These are phyloP conservation scores for Capronia americana DNA, from an alignment of 2,329 filamentous ascomycete species.

Conservation along the genomic window DNA sequence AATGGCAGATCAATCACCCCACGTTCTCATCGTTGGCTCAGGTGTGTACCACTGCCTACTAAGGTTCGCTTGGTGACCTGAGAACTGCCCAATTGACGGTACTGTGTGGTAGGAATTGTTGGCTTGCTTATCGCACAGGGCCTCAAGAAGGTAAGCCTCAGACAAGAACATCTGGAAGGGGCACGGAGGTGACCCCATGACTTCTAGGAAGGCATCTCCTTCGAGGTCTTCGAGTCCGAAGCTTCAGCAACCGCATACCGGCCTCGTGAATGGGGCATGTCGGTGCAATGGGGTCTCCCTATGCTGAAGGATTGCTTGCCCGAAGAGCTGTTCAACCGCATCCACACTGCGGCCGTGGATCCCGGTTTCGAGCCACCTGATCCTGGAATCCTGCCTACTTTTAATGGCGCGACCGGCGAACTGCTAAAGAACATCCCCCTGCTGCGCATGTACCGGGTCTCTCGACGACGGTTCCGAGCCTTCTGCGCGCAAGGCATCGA, in stretches of 20 bases:
- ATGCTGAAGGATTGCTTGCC: conserved; percentile 39
- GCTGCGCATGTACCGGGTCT: conserved; percentile 24
- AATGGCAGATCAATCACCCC: conserved; percentile 16
- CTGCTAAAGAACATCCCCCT: conserved; percentile 28
- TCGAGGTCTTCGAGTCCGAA: conserved; percentile 40
- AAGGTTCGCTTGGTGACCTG: background rate
- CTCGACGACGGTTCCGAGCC: conserved; percentile 26
- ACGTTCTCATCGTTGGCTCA: conserved; percentile 32
- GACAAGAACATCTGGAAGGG: background rate
- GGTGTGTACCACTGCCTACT: conserved; percentile 16
- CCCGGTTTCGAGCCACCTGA: conserved; percentile 40
- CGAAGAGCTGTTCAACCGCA: conserved; percentile 39
- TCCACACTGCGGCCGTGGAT: conserved; percentile 43
- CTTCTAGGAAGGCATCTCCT: conserved; percentile 39
- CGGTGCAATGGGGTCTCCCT: conserved; percentile 44
- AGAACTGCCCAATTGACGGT: background rate
- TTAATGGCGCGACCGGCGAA: conserved; percentile 32
- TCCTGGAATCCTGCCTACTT: conserved; percentile 32
- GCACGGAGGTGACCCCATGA: background rate
- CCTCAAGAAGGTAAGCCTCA: conserved; percentile 32
- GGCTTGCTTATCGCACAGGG: conserved; percentile 37
- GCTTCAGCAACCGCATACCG: conserved; percentile 36
- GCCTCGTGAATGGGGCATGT: conserved; percentile 46
- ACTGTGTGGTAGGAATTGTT: conserved; percentile 27
- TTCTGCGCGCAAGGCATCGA: conserved; percentile 29